Evolutionary conservation across 2,329 filamentous ascomycete genomes (phyloP), one percentile per base, ranked within the genome.

Genomic region (Thielaviopsis cerberus): DNA sequence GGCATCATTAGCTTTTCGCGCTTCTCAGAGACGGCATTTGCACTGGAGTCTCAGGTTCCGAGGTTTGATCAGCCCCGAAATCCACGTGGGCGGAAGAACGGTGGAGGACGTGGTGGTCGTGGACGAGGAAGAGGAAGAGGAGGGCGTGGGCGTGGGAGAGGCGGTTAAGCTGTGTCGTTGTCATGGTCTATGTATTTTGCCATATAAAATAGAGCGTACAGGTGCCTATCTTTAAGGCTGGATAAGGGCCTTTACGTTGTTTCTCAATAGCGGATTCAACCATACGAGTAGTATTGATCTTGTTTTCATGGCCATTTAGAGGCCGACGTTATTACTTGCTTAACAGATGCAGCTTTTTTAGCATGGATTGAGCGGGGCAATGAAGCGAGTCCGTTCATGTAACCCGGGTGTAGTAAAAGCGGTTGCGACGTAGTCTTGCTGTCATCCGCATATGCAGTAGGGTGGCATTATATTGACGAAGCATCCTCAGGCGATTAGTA

Each of bases 1-100:
- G 92, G 92, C 0, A 77, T 97, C 23, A 85, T 90, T 52, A 97
- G 91, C 68, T 97, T 91, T 67, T 74, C 96, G 65, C 75, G 86
- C 24, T 76, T 96, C 60, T 81, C 79, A 1, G 89, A 97, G 72
- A 82, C 82, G 11, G 83, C 83, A 0, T 96, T 96, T 70, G 83
- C 76, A 0, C 78, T 81, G 62, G 88, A 94, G 69, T 80, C 72
- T 68, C 66, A 95, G 41, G 88, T 81, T 65, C 80, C 83, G 65
- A 71, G 79, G 55, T 76, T 77, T 63, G 60, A 61, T 55, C 26
- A 41, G 11, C 45, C 51, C 20, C 72, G 75, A 67, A 65, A 61
- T 61, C 63, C 65, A 63, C 63, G 61, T 51, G 68, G 58, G 65
- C 69, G 45, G 65, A 70, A 67, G 62, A 74, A 67, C 63, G 72